A percentile compares a stretch with the other conserved stretches of the same genome.
Evolutionary conservation across 371 early-diverging fungal species (phyloP).

Genomic region (Rhizopus sp.): DNA sequence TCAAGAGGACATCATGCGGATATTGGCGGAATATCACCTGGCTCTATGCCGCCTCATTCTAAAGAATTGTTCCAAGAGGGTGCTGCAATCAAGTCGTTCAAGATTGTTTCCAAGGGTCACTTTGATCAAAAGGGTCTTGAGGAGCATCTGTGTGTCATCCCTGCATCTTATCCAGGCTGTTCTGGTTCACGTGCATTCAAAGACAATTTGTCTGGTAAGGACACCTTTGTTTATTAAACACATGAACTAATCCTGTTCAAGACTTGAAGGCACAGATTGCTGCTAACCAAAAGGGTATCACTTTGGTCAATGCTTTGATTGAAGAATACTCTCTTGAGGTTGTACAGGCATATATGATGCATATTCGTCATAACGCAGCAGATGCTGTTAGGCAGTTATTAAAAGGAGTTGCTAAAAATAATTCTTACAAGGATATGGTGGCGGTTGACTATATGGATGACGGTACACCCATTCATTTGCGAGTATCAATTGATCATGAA

Average conservation of each 20-base stretch:
- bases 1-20: constrained; percentile 97
- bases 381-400: constrained; percentile 81
- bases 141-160: constrained; percentile 74
- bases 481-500: constrained; percentile 70
- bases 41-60: constrained; percentile 84
- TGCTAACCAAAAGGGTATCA: constrained; percentile 94
- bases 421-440: constrained; percentile 50
- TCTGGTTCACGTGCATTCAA: constrained; percentile 83
- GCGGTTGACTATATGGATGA: constrained; percentile 94
- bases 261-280: constrained; percentile 96
- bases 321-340: constrained; percentile 82
- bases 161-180: constrained; percentile 85
- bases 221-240: background rate
- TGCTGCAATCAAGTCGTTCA: constrained; percentile 88
- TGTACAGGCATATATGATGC: constrained; percentile 93
- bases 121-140: constrained; percentile 82
- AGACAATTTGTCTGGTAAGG: constrained; percentile 79
- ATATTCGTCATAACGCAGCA: constrained; percentile 87
- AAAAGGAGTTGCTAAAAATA: constrained; percentile 51
- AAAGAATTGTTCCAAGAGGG: constrained; percentile 93
- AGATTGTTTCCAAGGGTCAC: constrained; percentile 77
- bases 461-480: constrained; percentile 82
- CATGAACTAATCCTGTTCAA: constrained; percentile 1
- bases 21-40: constrained; percentile 88
- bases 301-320: constrained; percentile 79